These are phyloP conservation scores for Pseudodiploospora longispora DNA, from an alignment of 2,329 filamentous ascomycete species.

Conservation along the genomic window DNA sequence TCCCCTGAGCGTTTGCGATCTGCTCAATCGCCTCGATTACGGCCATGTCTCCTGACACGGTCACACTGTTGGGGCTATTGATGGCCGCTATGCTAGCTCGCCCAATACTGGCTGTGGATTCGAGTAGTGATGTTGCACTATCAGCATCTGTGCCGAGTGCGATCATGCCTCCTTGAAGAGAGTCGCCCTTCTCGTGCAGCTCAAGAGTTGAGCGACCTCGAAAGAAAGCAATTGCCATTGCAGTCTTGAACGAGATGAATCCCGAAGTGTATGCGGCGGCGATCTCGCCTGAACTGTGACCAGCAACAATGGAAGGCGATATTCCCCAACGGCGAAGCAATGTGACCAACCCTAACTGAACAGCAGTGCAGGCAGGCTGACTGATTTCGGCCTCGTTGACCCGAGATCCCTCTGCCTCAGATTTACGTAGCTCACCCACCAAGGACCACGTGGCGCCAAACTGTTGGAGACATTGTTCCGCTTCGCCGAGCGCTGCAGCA, in stretches of 20 bases:
- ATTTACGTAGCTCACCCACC: constrained; percentile 17
- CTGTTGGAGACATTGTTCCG: constrained; percentile 8
- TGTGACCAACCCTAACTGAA: constrained; percentile 29
- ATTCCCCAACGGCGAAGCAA: constrained; percentile 21
- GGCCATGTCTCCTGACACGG: constrained; percentile 20
- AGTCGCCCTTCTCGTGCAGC: neutral
- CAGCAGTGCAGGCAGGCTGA: constrained; percentile 28
- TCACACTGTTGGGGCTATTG: constrained; percentile 21
- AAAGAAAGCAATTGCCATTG: constrained; percentile 12
- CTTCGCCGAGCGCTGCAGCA: constrained; percentile 13
- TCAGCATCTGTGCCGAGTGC: constrained; percentile 12
- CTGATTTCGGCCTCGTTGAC: constrained; percentile 20
- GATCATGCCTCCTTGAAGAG: constrained; percentile 14
- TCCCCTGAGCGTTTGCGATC: constrained; percentile 15
- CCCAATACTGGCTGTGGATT: constrained; percentile 2
- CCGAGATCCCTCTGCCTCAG: constrained; percentile 9
- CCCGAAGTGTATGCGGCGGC: constrained; percentile 24
- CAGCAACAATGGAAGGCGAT: constrained; percentile 16
- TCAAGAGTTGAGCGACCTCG: constrained; percentile 10
- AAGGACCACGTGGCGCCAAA: constrained; percentile 18
- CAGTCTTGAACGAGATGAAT: constrained; percentile 15
- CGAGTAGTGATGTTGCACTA: constrained; percentile 4
- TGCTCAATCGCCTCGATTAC: constrained; percentile 17
- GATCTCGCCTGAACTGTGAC: constrained; percentile 28
- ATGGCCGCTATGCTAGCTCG: constrained; percentile 16